Evolutionary conservation across 257 asterid genomes (phyloP).

Genomic region (Solanum lignicaule): DNA sequence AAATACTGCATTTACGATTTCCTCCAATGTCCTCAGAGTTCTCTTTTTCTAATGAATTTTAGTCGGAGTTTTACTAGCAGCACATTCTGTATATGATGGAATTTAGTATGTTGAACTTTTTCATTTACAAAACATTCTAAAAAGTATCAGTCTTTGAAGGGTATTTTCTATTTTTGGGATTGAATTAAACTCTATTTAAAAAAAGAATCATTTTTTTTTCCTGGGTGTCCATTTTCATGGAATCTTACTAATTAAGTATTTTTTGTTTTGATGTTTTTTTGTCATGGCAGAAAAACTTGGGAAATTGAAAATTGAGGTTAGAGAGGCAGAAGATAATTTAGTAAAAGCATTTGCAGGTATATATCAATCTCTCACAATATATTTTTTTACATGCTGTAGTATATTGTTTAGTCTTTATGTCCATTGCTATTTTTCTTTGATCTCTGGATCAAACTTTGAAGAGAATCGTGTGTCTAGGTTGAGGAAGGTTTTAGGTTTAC

Average conservation of each 20-base stretch:
- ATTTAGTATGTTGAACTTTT: background rate
- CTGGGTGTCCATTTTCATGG: background rate
- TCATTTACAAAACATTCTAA: background rate
- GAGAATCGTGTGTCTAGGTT: background rate
- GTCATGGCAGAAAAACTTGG: constrained; percentile 41
- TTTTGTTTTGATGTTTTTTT: background rate
- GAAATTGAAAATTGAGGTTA: constrained; percentile 45
- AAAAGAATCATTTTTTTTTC: background rate
- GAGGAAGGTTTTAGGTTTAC: background rate
- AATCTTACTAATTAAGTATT: background rate
- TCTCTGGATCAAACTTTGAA: background rate
- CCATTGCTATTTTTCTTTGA: background rate
- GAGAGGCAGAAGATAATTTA: constrained; percentile 63
- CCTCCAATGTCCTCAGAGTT: background rate
- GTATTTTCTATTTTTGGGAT: background rate
- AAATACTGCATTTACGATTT: background rate
- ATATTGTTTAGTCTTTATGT: background rate
- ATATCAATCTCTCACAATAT: background rate
- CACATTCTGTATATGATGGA: background rate
- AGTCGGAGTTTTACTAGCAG: background rate
- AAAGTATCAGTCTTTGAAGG: background rate
- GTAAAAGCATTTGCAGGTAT: constrained; percentile 79
- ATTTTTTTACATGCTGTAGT: background rate
- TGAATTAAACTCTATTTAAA: background rate
- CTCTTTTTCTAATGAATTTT: background rate